Percentiles rank a stretch among this genome's conserved stretches.
These are phyloP conservation scores for Oryza glaberrima DNA, from an alignment of 176 grass and related monocot genomes.

Conservation along the genomic window DNA sequence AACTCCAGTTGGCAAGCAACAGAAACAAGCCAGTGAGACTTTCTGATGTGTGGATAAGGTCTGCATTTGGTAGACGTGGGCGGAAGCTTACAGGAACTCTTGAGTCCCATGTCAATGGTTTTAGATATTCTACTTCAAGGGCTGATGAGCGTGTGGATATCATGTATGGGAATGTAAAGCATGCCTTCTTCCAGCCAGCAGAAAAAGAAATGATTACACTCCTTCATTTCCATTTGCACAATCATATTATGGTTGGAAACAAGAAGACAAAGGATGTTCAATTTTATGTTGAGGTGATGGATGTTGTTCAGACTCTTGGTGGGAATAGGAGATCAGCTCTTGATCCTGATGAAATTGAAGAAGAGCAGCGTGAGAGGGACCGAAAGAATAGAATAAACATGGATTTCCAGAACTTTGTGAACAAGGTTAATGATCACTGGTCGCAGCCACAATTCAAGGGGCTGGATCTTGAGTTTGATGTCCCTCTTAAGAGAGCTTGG, in stretches of 20 bases:
- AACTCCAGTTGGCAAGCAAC: conserved; percentile 67
- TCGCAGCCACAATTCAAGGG: conserved; percentile 72
- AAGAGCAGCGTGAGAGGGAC: conserved; percentile 91
- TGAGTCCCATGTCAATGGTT: conserved; percentile 90
- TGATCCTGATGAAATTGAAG: conserved; percentile 95
- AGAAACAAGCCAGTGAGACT: conserved; percentile 74
- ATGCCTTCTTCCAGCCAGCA: conserved; percentile 92
- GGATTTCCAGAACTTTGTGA: conserved; percentile 88
- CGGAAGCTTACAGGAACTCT: conserved; percentile 75
- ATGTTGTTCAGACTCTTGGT: conserved; percentile 83
- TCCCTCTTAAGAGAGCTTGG: conserved; percentile 79
- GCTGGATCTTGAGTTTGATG: conserved; percentile 79
- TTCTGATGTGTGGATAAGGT: conserved; percentile 83
- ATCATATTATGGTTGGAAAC: conserved; percentile 94
- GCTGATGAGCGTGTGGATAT: conserved; percentile 83
- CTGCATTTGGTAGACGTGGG: conserved; percentile 74
- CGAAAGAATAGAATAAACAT: conserved; percentile 80
- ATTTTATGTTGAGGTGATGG: conserved; percentile 97
- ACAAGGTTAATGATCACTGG: conserved; percentile 82
- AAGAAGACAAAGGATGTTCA: conserved; percentile 95
- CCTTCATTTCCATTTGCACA: conserved; percentile 84
- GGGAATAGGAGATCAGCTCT: conserved; percentile 63
- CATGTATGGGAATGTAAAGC: conserved; percentile 89
- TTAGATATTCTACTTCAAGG: conserved; percentile 76
- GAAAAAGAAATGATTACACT: conserved; percentile 95